phyloP scores from a whole-genome alignment of 805 yeast species.

The Dipodascus albidus region DNA sequence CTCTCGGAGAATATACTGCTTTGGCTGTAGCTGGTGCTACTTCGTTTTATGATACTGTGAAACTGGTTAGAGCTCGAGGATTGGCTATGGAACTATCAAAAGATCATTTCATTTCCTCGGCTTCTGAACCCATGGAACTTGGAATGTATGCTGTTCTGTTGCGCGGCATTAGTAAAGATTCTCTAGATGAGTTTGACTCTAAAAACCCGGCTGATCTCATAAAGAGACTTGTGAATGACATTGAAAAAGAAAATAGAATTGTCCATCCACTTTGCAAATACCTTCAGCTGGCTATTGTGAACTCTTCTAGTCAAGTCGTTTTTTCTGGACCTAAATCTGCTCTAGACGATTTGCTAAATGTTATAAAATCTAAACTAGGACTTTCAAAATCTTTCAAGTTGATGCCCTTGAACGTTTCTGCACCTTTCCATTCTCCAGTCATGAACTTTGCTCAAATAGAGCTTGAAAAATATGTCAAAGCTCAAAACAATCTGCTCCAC shows the following conservation, averaged over 20 bases:
- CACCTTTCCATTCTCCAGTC: conserved; percentile 39
- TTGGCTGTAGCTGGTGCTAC: conserved; percentile 28
- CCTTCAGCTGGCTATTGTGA: conserved; percentile 36
- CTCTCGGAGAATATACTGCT: conserved; percentile 42
- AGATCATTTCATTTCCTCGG: not conserved
- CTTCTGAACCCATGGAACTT: conserved; percentile 26
- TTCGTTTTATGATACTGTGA: conserved; percentile 27
- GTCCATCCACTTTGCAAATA: conserved; percentile 10
- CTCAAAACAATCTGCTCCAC: conserved; percentile 7
- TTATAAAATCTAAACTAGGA: conserved; percentile 13
- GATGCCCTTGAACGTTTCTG: conserved; percentile 31
- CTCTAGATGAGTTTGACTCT: conserved; percentile 13
- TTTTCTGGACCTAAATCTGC: conserved; percentile 31
- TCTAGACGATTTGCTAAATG: conserved; percentile 20
- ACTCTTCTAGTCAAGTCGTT: conserved; percentile 33
- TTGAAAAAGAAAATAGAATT: conserved; percentile 6
- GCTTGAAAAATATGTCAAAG: conserved; percentile 20
- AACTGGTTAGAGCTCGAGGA: conserved; percentile 36
- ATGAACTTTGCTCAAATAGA: conserved; percentile 29
- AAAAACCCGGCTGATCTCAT: conserved; percentile 7
- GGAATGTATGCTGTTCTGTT: conserved; percentile 21
- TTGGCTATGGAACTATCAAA: conserved; percentile 32
- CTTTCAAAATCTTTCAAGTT: conserved; percentile 18
- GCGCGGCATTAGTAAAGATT: not conserved
- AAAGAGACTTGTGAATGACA: conserved; percentile 3